Conservation (phyloP, 2,329 filamentous ascomycete genomes). For the Arthrinium phaeospermum region DNA sequence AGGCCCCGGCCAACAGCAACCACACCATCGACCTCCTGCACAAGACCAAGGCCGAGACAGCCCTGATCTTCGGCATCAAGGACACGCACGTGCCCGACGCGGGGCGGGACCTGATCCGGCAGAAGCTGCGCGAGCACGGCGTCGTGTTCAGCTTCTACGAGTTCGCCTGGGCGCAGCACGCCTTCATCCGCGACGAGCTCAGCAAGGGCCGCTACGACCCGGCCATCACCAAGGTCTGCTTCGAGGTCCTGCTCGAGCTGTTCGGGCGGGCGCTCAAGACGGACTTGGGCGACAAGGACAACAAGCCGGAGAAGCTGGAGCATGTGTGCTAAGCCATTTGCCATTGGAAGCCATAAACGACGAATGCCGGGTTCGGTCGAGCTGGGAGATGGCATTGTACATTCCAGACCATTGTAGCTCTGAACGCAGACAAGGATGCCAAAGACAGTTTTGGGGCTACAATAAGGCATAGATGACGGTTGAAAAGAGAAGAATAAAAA, state of each 20-base stretch:
- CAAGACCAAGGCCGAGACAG: slow-evolving; percentile 78
- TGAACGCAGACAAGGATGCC: not conserved
- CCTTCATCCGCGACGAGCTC: slow-evolving; percentile 91
- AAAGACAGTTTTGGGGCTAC: not conserved
- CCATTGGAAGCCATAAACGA: not conserved
- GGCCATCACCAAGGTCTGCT: slow-evolving; percentile 84
- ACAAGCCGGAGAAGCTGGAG: slow-evolving; percentile 66
- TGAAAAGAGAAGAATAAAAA: not conserved
- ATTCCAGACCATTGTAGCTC: not conserved
- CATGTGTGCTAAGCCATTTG: slow-evolving; percentile 68
- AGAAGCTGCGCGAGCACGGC: slow-evolving; percentile 78
- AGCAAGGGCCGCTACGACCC: slow-evolving; percentile 95
- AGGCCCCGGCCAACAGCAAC: slow-evolving; percentile 45
- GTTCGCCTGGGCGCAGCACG: slow-evolving; percentile 91
- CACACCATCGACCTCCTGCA: slow-evolving; percentile 61
- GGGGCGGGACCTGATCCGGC: slow-evolving; percentile 82
- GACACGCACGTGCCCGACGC: slow-evolving; percentile 88
- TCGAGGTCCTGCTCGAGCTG: slow-evolving; percentile 86
- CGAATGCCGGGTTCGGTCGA: not conserved
- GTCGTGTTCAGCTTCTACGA: slow-evolving; percentile 84
- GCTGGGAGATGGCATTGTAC: not conserved
- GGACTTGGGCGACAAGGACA: slow-evolving; percentile 75
- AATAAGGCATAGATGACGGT: not conserved
- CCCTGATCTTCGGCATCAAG: slow-evolving; percentile 90
- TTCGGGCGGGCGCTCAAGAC: slow-evolving; percentile 80